phyloP scores from a whole-genome alignment of 148 eudicot genomes.

The Camellia granthamiana region DNA sequence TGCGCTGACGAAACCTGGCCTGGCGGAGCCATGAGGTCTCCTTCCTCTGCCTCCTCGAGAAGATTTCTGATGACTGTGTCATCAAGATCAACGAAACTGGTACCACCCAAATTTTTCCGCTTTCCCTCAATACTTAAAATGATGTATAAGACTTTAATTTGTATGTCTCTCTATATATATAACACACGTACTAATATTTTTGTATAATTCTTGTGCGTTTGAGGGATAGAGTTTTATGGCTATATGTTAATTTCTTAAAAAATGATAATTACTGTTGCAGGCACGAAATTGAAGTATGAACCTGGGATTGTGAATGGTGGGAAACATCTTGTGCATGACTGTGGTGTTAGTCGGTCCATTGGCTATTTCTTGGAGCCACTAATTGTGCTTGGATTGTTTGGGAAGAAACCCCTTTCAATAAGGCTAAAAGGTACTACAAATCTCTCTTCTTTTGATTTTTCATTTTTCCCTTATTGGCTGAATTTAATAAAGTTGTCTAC shows the following conservation, averaged over 20 bases:
- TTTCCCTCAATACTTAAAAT: background rate
- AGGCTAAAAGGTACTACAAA: slow-evolving; percentile 60
- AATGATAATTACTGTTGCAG: slow-evolving; percentile 25
- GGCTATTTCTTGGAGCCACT: slow-evolving; percentile 87
- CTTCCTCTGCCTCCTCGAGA: slow-evolving; percentile 78
- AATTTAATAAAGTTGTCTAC: background rate
- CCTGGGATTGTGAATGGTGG: slow-evolving; percentile 89
- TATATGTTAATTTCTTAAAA: background rate
- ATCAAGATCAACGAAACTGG: slow-evolving; percentile 90
- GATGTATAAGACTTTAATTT: background rate
- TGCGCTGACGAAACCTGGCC: slow-evolving; percentile 62
- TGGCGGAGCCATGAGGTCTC: slow-evolving; percentile 55
- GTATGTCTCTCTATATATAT: background rate
- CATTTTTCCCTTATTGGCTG: background rate
- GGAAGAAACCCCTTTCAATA: slow-evolving; percentile 72
- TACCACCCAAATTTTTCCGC: background rate
- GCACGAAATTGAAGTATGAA: slow-evolving; percentile 86
- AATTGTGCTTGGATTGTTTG: slow-evolving; percentile 71
- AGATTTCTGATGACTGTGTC: slow-evolving; percentile 56
- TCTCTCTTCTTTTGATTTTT: background rate
- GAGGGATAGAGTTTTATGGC: slow-evolving; percentile 2
- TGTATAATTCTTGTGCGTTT: background rate
- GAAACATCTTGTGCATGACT: slow-evolving; percentile 63
- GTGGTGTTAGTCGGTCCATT: slow-evolving; percentile 65
- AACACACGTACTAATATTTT: background rate